These are phyloP conservation scores for Pythium vanterpoolii DNA, from an alignment of 352 stramenopile genomes.

Conservation along the genomic window DNA sequence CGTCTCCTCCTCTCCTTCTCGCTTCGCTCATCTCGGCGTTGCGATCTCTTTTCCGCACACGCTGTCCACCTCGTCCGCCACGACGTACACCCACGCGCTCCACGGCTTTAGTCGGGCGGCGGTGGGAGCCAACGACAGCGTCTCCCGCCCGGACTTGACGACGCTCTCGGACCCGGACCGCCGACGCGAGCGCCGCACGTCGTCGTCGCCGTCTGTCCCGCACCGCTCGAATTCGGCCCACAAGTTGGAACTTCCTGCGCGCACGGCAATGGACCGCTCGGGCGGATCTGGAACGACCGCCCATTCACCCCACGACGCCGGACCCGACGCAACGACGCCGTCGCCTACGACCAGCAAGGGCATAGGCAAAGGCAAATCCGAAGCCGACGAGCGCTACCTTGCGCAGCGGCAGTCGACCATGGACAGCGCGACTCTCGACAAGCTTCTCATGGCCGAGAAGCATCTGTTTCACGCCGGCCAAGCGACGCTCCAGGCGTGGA, in stretches of 20 bases:
- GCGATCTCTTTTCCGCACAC: background rate
- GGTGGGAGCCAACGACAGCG: slow-evolving; percentile 5
- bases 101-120: slow-evolving; percentile 18
- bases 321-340: background rate
- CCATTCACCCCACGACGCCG: background rate
- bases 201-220: background rate
- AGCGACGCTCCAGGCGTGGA: slow-evolving; percentile 79
- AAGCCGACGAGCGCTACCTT: slow-evolving; percentile 48
- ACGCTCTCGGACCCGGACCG: background rate
- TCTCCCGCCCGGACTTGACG: background rate
- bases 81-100: slow-evolving; percentile 23
- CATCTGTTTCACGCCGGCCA: slow-evolving; percentile 76
- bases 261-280: slow-evolving; percentile 4
- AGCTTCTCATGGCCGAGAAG: slow-evolving; percentile 79
- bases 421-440: slow-evolving; percentile 79
- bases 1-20: background rate
- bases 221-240: background rate
- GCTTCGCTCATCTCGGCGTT: background rate
- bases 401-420: slow-evolving; percentile 70
- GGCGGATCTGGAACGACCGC: background rate
- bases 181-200: slow-evolving; percentile 10
- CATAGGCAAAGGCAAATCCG: slow-evolving; percentile 7
- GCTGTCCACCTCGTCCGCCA: background rate
- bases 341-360: background rate
- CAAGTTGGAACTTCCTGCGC: background rate